Base-by-base conservation (phyloP, 163 green algal genomes). In the Chlorella variabilis region DNA sequence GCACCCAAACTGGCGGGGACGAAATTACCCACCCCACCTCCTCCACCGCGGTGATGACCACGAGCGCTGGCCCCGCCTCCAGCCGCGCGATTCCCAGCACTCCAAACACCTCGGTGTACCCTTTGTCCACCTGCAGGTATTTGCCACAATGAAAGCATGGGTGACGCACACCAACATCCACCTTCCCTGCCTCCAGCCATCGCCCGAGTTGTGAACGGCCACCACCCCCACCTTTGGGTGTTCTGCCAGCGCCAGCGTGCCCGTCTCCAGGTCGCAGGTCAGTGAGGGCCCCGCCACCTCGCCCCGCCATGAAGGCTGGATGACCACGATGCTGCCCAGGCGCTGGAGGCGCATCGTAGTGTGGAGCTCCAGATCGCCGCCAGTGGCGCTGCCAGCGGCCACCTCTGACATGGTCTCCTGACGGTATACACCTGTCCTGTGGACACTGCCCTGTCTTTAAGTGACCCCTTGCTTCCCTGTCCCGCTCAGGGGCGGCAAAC, bases 211-310 rank as follows among this genome's bases (percentile, higher is more conserved):
- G 63, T 33, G 63, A 7, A 4, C 33, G 31, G 2, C n/a, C 21
- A 21, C 27, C 38, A 13, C 27, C 13, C 36, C 23, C 20, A 29
- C 77, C 65, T 31, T 58, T 27, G 83, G 78, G 77, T 87, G 76
- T 48, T 88, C 85, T 27, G 49, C 31, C 25, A 85, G 49, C 42
- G 71, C 69, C 54, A 91, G 54, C 27, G 66, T 91, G 70, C 87
- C 87, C 23, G 87, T 88, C 41, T 89, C 75, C 49, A 91, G 59
- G 54, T 91, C 87, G 21, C 81, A 83, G 0, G 78, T 90, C 25
- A 91, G 61, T n/a, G 86, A 84, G 23, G 87, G 71, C 13, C 71
- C 76, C 6, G 48, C 70, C n/a, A 77, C 54, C 25, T 76, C 74
- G 36, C 56, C 68, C 17, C 83, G 62, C 34, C 76, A 79, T 31